phyloP scores from a whole-genome alignment of 2,329 filamentous ascomycete species.

The Teratosphaeria epicoccoides region DNA sequence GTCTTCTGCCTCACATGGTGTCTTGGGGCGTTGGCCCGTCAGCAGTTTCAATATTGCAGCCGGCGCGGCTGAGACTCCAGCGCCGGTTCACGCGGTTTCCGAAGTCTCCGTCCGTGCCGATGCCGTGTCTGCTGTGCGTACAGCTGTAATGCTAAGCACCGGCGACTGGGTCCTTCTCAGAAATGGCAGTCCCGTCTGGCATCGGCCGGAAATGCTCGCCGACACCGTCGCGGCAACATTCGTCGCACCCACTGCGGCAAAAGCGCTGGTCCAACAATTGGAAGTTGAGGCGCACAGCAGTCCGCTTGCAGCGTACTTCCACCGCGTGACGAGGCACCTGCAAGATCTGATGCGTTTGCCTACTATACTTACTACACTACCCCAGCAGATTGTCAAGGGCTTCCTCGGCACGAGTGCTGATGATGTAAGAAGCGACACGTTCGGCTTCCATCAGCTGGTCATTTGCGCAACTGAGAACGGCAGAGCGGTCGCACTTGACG shows the following conservation, averaged over 20 bases:
- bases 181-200: conserved; percentile 74
- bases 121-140: conserved; percentile 64
- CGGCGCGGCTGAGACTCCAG: conserved; percentile 10
- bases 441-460: conserved; percentile 80
- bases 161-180: conserved; percentile 74
- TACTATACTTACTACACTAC: conserved; percentile 58
- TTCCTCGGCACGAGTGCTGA: conserved; percentile 28
- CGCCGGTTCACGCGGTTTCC: conserved; percentile 58
- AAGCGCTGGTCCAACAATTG: conserved; percentile 65
- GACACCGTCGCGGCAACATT: conserved; percentile 69
- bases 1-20: conserved; percentile 64
- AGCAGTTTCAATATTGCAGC: conserved; percentile 28
- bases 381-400: conserved; percentile 52
- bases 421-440: conserved; percentile 56
- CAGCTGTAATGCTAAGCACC: conserved; percentile 54
- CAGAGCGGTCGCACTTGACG: conserved; percentile 68
- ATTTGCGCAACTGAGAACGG: conserved; percentile 71
- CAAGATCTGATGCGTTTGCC: conserved; percentile 69
- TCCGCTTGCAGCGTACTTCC: conserved; percentile 69
- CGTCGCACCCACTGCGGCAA: conserved; percentile 55
- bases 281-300: conserved; percentile 81
- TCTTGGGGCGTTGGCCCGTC: conserved; percentile 64
- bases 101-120: conserved; percentile 67
- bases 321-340: conserved; percentile 73
- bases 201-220: conserved; percentile 70